A percentile compares a stretch with the other conserved stretches of the same genome.
These are phyloP conservation scores for Piper betle DNA, from an alignment of 164 flowering plant species.

Conservation along the genomic window DNA sequence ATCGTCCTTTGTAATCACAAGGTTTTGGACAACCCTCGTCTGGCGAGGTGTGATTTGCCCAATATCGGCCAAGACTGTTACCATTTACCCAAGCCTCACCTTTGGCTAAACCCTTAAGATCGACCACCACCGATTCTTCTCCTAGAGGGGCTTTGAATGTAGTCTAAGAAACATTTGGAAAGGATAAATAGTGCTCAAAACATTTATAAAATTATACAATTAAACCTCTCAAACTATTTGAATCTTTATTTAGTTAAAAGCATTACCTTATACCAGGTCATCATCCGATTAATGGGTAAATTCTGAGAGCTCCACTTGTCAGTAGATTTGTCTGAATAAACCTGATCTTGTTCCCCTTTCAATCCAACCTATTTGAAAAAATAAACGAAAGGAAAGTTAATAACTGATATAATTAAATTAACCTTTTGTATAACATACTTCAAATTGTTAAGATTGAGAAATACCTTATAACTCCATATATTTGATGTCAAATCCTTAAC, in stretches of 20 bases:
- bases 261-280: conserved; percentile 1
- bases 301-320: background rate
- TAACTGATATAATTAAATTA: no score
- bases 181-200: background rate
- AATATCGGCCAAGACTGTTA: conserved; percentile 45
- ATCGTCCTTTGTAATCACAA: conserved; percentile 64
- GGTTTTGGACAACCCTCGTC: background rate
- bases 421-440: no score
- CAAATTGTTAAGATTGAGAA: no score
- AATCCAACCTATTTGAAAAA: conserved; percentile 25
- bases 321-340: conserved; percentile 9
- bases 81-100: conserved; percentile 59
- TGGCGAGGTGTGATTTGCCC: conserved; percentile 20
- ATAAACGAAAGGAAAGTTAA: no score
- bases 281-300: background rate
- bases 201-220: background rate
- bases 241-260: background rate
- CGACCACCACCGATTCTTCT: conserved; percentile 29
- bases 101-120: conserved; percentile 41
- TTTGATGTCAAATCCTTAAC: conserved; percentile 37
- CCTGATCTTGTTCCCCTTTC: conserved; percentile 20
- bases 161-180: conserved; percentile 22
- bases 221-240: background rate
- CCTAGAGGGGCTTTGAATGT: conserved; percentile 38
- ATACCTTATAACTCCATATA: conserved; percentile 40